phyloP scores from a whole-genome alignment of 768 basidiomycete genomes.

The Kwoniella pini region DNA sequence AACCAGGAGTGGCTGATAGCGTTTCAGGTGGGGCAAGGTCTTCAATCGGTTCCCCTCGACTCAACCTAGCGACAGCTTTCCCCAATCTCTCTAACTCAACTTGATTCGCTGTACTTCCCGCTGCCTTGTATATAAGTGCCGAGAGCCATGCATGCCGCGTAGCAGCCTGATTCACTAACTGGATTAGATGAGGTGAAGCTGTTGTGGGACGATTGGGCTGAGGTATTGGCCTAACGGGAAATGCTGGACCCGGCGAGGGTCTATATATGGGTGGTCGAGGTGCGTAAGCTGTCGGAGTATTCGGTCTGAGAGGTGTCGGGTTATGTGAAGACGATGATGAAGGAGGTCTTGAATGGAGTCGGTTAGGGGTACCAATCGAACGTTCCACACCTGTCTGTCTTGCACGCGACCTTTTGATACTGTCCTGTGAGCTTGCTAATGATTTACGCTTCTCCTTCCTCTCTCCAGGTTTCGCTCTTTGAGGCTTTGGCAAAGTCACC shows the following conservation, averaged over 20 bases:
- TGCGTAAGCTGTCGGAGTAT: not conserved
- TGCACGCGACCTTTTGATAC: not conserved
- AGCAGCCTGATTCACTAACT: conserved; percentile 45
- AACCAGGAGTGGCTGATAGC: not conserved
- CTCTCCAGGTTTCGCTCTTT: conserved; percentile 21
- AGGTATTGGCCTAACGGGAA: not conserved
- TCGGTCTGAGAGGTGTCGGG: not conserved
- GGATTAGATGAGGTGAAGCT: conserved; percentile 30
- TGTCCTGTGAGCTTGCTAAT: not conserved
- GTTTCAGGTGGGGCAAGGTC: conserved; percentile 15
- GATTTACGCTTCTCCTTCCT: conserved; percentile 21
- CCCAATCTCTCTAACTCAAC: conserved; percentile 44
- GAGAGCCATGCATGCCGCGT: conserved; percentile 42
- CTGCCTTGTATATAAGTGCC: conserved; percentile 49
- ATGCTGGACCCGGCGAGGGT: not conserved
- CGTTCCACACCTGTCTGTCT: not conserved
- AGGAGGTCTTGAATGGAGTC: not conserved
- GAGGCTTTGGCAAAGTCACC: conserved; percentile 17
- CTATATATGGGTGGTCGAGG: conserved; percentile 6
- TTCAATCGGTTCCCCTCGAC: conserved; percentile 31
- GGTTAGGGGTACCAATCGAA: not conserved
- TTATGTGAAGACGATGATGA: not conserved
- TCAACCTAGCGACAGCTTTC: conserved; percentile 34
- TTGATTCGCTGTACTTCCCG: conserved; percentile 36
- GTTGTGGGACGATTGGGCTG: conserved; percentile 9